Evolutionary conservation across 495 filamentous ascomycete genomes (phyloP).

Genomic region (Diplogelasinospora grovesii): DNA sequence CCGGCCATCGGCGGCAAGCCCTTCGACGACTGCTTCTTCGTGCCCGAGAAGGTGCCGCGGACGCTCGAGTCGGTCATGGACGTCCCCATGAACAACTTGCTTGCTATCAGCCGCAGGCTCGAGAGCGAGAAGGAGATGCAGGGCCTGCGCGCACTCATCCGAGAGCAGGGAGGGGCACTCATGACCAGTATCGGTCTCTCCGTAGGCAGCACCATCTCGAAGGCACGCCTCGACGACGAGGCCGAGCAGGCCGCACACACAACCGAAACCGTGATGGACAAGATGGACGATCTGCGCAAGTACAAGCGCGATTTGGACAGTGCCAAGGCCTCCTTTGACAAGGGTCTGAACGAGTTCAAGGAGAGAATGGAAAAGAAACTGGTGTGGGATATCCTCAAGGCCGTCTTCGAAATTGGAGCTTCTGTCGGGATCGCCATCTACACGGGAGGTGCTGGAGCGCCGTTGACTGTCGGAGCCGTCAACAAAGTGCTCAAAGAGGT

Average conservation of each 20-base stretch:
- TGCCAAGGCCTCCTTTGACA: not conserved
- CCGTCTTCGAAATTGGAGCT: not conserved
- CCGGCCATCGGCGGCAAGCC: not conserved
- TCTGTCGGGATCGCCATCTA: constrained; percentile 1
- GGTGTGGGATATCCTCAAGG: not conserved
- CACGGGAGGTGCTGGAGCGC: not conserved
- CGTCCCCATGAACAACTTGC: constrained; percentile 1
- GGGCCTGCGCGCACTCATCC: constrained; percentile 1
- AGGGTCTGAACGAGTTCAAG: not conserved
- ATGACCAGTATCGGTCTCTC: not conserved
- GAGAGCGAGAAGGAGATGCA: constrained; percentile 1
- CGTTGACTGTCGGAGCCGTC: not conserved
- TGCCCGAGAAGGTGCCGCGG: not conserved
- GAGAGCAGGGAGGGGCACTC: not conserved
- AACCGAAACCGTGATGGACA: constrained; percentile 2
- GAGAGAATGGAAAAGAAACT: not conserved
- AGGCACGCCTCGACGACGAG: not conserved
- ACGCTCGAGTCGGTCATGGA: not conserved
- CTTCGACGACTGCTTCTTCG: constrained; percentile 2
- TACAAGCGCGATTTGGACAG: not conserved
- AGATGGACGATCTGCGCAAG: not conserved
- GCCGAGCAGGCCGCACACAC: not conserved
- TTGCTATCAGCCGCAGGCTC: not conserved
- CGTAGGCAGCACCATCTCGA: not conserved
- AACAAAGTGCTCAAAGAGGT: not conserved